Base-by-base conservation (phyloP, 2,329 filamentous ascomycete genomes). In the Alternaria hordeiaustralica region DNA sequence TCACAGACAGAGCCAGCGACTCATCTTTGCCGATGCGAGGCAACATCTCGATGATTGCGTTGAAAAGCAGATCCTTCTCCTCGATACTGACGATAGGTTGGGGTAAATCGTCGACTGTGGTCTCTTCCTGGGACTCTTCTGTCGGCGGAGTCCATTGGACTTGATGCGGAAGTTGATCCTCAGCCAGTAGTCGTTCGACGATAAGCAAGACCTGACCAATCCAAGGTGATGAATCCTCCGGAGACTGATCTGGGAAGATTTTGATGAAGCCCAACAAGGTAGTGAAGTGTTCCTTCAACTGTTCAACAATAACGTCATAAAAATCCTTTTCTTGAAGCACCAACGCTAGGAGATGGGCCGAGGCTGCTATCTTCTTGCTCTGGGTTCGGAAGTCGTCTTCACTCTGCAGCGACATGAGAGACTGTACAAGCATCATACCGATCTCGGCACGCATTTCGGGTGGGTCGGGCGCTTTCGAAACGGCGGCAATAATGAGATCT, bases 131-230 rank as follows among this genome's bases (percentile, higher is more conserved):
- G 13, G 81, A 79, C 25, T 87, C 84, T 44, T 75, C 77, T 58
- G 78, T 84, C n/a, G 85, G 84, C 21, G 83, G 78, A 50, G 79
- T 90, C 92, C 93, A 97, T 65, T 87, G 85, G 25, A 92, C 90
- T 63, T 92, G 87, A 5, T 87, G 84, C 4, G 94, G 94, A 68
- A 95, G 90, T 72, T 93, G 90, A 78, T 98, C 96, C 71, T 97
- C 92, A 13, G 92, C 91, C n/a, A 99, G 84, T 30, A 98, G 84
- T 57, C 92, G 92, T 83, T 99, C 96, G 53, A 98, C 86, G 54
- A 99, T 92, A 15, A 98, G 86, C 33, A 99, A 84, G 30, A 98
- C 89, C 74, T 96, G 94, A 12, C 93, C 92, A 67, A 98, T 91
- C 94, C 95, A 99, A 2, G 93, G 92, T 5, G 94, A 92, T n/a